Evolutionary conservation across 768 basidiomycete genomes (phyloP).

Genomic region (Mycena albidolilacea): DNA sequence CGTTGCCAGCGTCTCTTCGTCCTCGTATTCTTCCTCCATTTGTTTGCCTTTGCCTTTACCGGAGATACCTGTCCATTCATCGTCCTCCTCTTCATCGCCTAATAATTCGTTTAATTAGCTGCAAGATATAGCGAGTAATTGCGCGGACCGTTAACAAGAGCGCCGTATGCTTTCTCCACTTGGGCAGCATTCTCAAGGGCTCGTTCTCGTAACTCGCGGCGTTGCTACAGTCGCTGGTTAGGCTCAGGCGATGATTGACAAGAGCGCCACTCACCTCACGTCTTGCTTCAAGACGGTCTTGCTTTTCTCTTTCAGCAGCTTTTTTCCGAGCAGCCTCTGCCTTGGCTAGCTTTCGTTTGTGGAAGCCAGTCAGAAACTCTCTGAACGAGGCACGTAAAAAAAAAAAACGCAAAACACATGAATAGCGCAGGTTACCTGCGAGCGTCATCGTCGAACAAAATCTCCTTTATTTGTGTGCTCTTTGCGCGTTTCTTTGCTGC

Average conservation of each 20-base stretch:
- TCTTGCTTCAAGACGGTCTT: conserved; percentile 79
- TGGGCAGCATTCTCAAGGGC: conserved; percentile 83
- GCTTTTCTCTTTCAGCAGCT: conserved; percentile 83
- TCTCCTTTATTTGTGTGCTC: conserved; percentile 79
- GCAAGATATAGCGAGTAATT: conserved; percentile 9
- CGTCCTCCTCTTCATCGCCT: conserved; percentile 62
- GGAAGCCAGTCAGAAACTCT: conserved; percentile 94
- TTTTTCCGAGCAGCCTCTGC: conserved; percentile 81
- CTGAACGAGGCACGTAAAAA: conserved; percentile 55
- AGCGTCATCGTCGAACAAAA: conserved; percentile 91
- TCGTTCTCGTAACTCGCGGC: conserved; percentile 82
- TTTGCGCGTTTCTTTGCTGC: conserved; percentile 79
- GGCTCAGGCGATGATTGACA: conserved; percentile 13
- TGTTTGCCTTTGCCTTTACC: conserved; percentile 51
- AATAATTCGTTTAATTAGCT: conserved; percentile 34
- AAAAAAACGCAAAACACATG: conserved; percentile 6
- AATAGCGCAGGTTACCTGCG: conserved; percentile 67
- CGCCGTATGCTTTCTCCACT: conserved; percentile 83
- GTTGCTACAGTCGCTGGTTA: conserved; percentile 67
- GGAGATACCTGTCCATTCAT: conserved; percentile 64
- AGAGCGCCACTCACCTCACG: conserved; percentile 72
- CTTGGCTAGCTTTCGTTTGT: conserved; percentile 91
- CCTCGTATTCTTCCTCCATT: conserved; percentile 82
- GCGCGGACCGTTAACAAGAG: conserved; percentile 55
- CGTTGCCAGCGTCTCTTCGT: conserved; percentile 88